Base-by-base conservation (phyloP, 2,329 filamentous ascomycete genomes). In the Penicillium sumatraense region DNA sequence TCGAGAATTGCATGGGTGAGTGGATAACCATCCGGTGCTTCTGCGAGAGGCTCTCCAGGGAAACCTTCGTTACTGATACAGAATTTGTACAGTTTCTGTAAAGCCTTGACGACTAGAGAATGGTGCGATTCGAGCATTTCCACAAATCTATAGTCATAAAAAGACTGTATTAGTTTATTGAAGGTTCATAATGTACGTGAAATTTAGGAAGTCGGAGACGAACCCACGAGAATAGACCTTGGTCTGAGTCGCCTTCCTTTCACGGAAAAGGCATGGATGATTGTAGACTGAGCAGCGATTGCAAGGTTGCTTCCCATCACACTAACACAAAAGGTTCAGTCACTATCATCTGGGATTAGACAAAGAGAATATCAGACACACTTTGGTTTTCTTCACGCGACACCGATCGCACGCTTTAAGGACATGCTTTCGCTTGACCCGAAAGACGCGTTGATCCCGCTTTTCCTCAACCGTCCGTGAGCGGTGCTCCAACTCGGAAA, bases 321-420 rank as follows among this genome's bases (percentile, higher is more conserved):
- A 78, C 75, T 78, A 54, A 8, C n/a, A 40, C 49, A 54, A 44
- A 40, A 51, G 11, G 49, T 56, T 31, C 20, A 29, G 41, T 33
- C 31, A 35, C 10, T 23, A 41, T 33, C 24, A 31, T n/a, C 13
- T 38, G 10, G 4, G 11, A 44, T 5, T 14, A 20, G 23, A 27
- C 11, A 26, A 31, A 40, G 21, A 11, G 13, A 38, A 31, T 24
- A 41, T 41, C 14, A 42, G 56, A 67, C 62, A 55, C 56, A 77
- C 75, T 69, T 78, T 78, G 53, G 75, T 77, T 61, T 78, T 78
- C 59, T 78, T 78, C 41, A 78, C 73, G 51, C 75, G 72, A 61
- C 75, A 78, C n/a, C 75, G 74, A 67, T 78, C 75, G 56, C 75
- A 78, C 5, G 75, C 75, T 53, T 77, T 78, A 14, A 77, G 59